Base-by-base conservation (phyloP, 2,329 filamentous ascomycete genomes). In the Phyllachora maydis region DNA sequence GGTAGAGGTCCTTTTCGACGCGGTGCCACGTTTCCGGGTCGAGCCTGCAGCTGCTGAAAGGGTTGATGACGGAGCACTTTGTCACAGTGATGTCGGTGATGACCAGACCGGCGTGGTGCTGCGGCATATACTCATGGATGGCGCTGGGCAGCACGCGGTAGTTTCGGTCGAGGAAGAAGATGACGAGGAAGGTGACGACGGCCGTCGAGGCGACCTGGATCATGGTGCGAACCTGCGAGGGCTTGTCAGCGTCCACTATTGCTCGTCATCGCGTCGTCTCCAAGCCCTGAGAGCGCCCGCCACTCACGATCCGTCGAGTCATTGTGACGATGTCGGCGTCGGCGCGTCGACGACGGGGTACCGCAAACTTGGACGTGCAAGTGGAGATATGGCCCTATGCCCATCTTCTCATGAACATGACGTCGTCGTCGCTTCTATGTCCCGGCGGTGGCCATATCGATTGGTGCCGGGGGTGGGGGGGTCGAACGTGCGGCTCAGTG, bases 1-100 rank as follows among this genome's bases (percentile, higher is more conserved):
- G 62, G 42, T 81, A 88, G 1, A 93, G 60, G 41, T 93, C 81
- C 50, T 92, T 93, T 33, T 91, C 76, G 31, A 93, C 56, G 23
- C 77, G 73, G 35, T 79, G 70, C 83, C 83, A 93, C 31, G 50
- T 40, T 27, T 64, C 54, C 20, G 66, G 36, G 38, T 88, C 73
- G 31, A 88, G 63, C 31, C 68, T 69, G 51, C 79, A 91, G 21
- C 63, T 73, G 4, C 74, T 73, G 28, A 85, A 73, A 15, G 65
- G 41, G 41, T 83, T 88, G 24, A 88, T 37, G 8, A 60, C 60
- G 6, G 74, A 79, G 49, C 83, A 93, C 24, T 62, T 72, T 11
- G 65, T 62, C 32, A 92, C 60, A 16, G 71, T 77, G 29, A 92
- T 59, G 49, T 93, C 83, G 41, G 79, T 91, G 37, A 92, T 67